A percentile compares a stretch with the other conserved stretches of the same genome.
phyloP scores from a whole-genome alignment of 1,284 basidiomycete species.

The Schizophyllum amplum region DNA sequence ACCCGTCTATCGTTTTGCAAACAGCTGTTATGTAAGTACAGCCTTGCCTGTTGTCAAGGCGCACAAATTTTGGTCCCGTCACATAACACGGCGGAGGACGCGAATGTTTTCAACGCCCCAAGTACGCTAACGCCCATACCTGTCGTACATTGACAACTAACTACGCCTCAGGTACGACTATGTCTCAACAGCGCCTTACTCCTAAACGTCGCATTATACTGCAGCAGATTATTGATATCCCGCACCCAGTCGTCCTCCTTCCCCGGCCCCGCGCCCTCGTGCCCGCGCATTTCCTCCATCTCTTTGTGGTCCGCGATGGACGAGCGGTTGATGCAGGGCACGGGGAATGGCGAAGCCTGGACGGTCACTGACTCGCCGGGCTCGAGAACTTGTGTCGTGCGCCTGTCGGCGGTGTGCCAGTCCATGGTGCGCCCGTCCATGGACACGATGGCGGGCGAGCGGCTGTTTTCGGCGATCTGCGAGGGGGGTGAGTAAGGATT shows the following conservation, averaged over 20 bases:
- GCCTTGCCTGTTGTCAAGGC: too few species aligned
- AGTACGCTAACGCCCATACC: constrained; percentile 6
- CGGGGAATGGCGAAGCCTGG: constrained; percentile 80
- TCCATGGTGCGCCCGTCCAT: constrained; percentile 84
- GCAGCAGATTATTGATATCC: constrained; percentile 89
- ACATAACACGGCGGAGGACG: constrained; percentile 10
- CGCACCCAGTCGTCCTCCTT: constrained; percentile 93
- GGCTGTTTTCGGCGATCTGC: constrained; percentile 79
- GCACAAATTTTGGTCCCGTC: constrained; percentile 12
- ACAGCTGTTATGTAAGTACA: too few species aligned
- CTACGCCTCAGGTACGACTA: constrained; percentile 37
- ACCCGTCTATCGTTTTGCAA: too few species aligned
- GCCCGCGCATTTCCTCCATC: constrained; percentile 20
- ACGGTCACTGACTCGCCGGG: constrained; percentile 84
- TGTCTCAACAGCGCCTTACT: constrained; percentile 76
- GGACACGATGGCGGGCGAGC: constrained; percentile 83
- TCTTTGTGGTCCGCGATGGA: constrained; percentile 50
- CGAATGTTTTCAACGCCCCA: constrained; percentile 7
- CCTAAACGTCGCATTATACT: constrained; percentile 87
- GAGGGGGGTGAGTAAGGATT: constrained; percentile 4
- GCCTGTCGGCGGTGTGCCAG: too few species aligned
- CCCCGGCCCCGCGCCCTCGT: constrained; percentile 57
- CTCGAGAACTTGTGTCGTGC: constrained; percentile 70
- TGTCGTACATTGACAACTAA: not conserved
- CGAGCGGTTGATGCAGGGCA: constrained; percentile 87